Percentiles rank a stretch among this genome's conserved stretches.
Conservation (phyloP, 78 protist species). For the Chrysochromulina tobinii region DNA sequence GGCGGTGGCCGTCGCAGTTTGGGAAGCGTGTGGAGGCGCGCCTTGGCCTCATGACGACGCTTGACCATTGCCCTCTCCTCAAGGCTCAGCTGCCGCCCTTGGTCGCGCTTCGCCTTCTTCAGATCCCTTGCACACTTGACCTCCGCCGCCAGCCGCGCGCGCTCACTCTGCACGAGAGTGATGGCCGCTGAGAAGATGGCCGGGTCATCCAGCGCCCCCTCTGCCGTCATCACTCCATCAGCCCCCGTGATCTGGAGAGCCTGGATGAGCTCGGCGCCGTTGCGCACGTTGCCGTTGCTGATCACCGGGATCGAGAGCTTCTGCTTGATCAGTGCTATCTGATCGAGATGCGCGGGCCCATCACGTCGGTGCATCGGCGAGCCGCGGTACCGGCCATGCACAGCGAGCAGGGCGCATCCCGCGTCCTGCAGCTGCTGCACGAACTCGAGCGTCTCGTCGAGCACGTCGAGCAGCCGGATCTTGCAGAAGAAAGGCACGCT, state of each 20-base stretch:
- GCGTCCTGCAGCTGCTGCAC: not conserved
- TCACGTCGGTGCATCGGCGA: not conserved
- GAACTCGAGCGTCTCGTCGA: not conserved
- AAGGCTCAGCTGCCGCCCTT: too few relatives aligned
- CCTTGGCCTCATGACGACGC: too few relatives aligned
- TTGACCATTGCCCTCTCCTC: too few relatives aligned
- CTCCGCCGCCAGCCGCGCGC: not conserved
- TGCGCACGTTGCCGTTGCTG: not conserved
- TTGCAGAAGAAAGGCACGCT: too few relatives aligned
- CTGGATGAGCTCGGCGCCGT: not conserved
- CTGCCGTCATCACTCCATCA: not conserved
- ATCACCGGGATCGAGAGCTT: too few relatives aligned
- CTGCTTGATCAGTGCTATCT: too few relatives aligned
- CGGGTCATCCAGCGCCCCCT: slow-evolving; percentile 9
- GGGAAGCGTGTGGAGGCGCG: too few relatives aligned
- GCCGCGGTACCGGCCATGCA: not conserved
- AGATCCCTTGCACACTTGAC: too few relatives aligned
- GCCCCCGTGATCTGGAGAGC: not conserved
- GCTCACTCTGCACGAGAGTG: too few relatives aligned
- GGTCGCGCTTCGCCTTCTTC: too few relatives aligned
- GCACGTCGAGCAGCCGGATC: not conserved
- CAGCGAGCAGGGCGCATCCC: not conserved
- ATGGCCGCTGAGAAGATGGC: not conserved
- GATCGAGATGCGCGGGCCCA: not conserved
- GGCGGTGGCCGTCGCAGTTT: too few relatives aligned